These are phyloP conservation scores for Hypoxylon sp. DNA, from an alignment of 2,329 filamentous ascomycete species.

Conservation along the genomic window DNA sequence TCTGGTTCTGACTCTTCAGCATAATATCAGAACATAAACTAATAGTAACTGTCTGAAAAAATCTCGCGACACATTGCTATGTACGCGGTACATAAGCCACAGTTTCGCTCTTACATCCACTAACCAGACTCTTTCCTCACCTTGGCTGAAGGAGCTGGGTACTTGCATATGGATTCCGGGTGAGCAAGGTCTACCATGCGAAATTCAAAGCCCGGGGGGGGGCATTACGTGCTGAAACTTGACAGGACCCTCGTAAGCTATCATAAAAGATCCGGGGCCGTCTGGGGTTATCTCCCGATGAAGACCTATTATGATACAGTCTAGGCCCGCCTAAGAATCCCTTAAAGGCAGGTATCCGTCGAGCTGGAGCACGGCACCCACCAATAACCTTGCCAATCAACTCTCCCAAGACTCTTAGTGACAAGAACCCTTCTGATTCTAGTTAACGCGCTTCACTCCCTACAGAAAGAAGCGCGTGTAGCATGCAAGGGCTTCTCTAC, in stretches of 20 bases:
- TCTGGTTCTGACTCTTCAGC: neutral
- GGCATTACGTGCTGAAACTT: too few relatives aligned
- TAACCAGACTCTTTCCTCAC: neutral
- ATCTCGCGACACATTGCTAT: too few relatives aligned
- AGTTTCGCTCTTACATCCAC: neutral
- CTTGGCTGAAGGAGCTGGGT: neutral
- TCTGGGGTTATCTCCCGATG: slow-evolving; percentile 4
- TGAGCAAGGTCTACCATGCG: slow-evolving; percentile 1
- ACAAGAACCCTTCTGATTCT: neutral
- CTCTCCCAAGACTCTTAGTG: neutral
- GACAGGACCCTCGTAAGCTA: neutral
- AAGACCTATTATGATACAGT: slow-evolving; percentile 8
- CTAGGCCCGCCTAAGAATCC: slow-evolving; percentile 13
- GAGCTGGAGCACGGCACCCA: neutral
- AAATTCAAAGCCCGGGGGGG: neutral
- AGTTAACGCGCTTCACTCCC: neutral
- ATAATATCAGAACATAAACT: neutral
- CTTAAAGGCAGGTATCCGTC: slow-evolving; percentile 3
- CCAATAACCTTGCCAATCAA: slow-evolving; percentile 1
- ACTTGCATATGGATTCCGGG: neutral
- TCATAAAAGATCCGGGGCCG: neutral
- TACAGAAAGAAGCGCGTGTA: neutral
- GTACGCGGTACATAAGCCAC: too few relatives aligned
- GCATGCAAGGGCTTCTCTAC: neutral
- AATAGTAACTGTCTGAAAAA: neutral